phyloP scores from a whole-genome alignment of 1,284 basidiomycete genomes.

The Entoloma clypeatum region DNA sequence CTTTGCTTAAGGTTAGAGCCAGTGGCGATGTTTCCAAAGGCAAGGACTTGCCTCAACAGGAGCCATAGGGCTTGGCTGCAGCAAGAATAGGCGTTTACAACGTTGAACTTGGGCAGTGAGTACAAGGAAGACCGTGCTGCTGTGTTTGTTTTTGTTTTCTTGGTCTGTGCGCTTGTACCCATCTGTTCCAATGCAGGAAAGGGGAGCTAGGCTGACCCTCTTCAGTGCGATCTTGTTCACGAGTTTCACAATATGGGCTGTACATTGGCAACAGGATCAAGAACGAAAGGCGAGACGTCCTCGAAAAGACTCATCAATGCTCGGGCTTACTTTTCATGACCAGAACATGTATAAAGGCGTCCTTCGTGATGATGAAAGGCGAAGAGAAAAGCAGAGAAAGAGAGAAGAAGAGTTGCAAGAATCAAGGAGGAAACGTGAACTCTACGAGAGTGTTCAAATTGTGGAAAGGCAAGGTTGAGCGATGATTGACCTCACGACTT shows the following conservation, averaged over 20 bases:
- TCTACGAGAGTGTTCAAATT: slow-evolving; percentile 65
- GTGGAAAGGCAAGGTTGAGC: too few species aligned
- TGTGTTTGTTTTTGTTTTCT: slow-evolving; percentile 34
- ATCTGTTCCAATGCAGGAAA: slow-evolving; percentile 43
- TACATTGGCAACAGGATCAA: slow-evolving; percentile 84
- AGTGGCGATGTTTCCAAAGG: slow-evolving; percentile 1
- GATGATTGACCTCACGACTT: too few species aligned
- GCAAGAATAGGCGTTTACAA: slow-evolving; percentile 10
- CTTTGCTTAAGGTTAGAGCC: slow-evolving; percentile 35
- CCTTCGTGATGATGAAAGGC: slow-evolving; percentile 80
- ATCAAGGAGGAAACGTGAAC: slow-evolving; percentile 59
- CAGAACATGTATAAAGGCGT: slow-evolving; percentile 92
- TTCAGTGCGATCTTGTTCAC: slow-evolving; percentile 65
- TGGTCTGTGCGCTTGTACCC: slow-evolving; percentile 26
- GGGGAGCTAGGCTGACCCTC: slow-evolving; percentile 76
- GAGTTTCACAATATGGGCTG: slow-evolving; percentile 80
- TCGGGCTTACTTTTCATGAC: slow-evolving; percentile 11
- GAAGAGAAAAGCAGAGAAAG: slow-evolving; percentile 66
- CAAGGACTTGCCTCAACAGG: slow-evolving; percentile 29
- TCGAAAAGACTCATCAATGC: slow-evolving; percentile 1
- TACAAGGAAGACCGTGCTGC: slow-evolving; percentile 13
- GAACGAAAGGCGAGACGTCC: slow-evolving; percentile 72
- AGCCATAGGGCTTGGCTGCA: slow-evolving; percentile 24
- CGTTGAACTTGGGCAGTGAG: slow-evolving; percentile 13
- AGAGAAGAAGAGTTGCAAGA: slow-evolving; percentile 64